These are phyloP conservation scores for Kodamaea restingae DNA, from an alignment of 805 yeast genomes.

Conservation along the genomic window DNA sequence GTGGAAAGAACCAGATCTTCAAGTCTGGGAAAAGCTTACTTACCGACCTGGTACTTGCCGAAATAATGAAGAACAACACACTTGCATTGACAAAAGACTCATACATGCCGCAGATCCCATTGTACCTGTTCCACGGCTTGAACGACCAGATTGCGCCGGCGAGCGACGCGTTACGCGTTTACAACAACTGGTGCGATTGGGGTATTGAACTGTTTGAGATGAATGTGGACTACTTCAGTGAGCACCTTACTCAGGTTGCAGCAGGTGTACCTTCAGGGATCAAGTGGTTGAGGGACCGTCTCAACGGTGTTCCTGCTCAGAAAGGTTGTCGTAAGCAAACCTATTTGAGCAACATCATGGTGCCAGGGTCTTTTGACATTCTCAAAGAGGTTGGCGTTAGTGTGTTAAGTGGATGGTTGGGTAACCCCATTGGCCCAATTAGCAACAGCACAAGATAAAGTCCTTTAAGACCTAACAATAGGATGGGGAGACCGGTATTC, in stretches of 20 bases:
- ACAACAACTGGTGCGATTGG: slow-evolving; percentile 11
- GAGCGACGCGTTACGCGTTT: slow-evolving; percentile 5
- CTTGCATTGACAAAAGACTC: slow-evolving; percentile 13
- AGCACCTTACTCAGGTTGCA: slow-evolving; percentile 15
- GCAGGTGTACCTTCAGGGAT: slow-evolving; percentile 16
- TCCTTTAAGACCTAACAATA: too few species aligned
- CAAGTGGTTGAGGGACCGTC: slow-evolving; percentile 16
- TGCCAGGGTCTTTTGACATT: slow-evolving; percentile 27
- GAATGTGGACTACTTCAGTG: slow-evolving; percentile 8
- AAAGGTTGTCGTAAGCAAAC: slow-evolving; percentile 29
- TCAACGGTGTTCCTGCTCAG: slow-evolving; percentile 13
- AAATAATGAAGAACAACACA: slow-evolving; percentile 19
- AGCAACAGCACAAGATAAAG: not conserved
- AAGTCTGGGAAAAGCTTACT: slow-evolving; percentile 17
- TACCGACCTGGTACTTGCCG: slow-evolving; percentile 9
- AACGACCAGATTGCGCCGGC: slow-evolving; percentile 12
- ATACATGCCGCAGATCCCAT: slow-evolving; percentile 11
- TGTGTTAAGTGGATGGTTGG: not conserved
- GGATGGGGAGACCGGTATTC: too few species aligned
- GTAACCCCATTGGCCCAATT: slow-evolving; percentile 3
- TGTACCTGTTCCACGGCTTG: slow-evolving; percentile 12
- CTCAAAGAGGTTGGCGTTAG: not conserved
- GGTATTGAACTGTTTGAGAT: slow-evolving; percentile 11
- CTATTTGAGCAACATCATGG: slow-evolving; percentile 44
- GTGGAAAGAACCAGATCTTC: slow-evolving; percentile 12